phyloP scores from a whole-genome alignment of 768 basidiomycete species.

The Pleurotus tuoliensis region DNA sequence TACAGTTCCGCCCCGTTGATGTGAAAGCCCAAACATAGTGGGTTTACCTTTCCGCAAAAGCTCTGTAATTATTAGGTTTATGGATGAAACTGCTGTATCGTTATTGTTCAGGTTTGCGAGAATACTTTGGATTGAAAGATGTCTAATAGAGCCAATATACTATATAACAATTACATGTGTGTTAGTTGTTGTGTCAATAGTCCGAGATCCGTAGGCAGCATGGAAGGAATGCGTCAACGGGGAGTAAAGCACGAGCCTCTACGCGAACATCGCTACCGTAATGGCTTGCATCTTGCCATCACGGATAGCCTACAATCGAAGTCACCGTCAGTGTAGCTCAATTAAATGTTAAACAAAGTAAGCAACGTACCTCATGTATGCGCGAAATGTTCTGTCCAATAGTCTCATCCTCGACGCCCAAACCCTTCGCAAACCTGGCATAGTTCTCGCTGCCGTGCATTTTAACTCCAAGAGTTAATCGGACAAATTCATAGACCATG shows the following conservation, averaged over 20 bases:
- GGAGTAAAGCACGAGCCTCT: conserved; percentile 3
- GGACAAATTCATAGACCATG: conserved; percentile 65
- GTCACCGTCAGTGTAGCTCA: conserved; percentile 1
- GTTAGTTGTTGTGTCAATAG: no score
- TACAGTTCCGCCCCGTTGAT: conserved; percentile 53
- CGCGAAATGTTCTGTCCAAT: conserved; percentile 70
- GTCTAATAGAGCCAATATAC: no score
- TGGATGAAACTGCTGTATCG: no score
- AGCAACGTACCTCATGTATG: conserved; percentile 58
- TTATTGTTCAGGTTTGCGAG: no score
- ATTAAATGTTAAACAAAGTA: neutral
- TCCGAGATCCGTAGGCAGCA: no score
- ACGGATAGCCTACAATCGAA: conserved; percentile 44
- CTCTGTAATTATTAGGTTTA: neutral
- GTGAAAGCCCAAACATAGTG: no score
- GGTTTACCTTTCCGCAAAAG: neutral
- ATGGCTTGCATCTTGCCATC: conserved; percentile 63
- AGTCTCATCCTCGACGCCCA: conserved; percentile 49
- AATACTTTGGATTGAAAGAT: no score
- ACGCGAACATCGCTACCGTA: conserved; percentile 51
- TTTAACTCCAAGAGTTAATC: conserved; percentile 56
- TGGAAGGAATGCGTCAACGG: no score
- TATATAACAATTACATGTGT: neutral
- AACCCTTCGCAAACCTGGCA: conserved; percentile 34
- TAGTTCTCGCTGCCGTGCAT: conserved; percentile 81